Evolutionary conservation across 805 yeast genomes (phyloP), one percentile per base, ranked within the genome.

Genomic region (Candida parachauliodes): DNA sequence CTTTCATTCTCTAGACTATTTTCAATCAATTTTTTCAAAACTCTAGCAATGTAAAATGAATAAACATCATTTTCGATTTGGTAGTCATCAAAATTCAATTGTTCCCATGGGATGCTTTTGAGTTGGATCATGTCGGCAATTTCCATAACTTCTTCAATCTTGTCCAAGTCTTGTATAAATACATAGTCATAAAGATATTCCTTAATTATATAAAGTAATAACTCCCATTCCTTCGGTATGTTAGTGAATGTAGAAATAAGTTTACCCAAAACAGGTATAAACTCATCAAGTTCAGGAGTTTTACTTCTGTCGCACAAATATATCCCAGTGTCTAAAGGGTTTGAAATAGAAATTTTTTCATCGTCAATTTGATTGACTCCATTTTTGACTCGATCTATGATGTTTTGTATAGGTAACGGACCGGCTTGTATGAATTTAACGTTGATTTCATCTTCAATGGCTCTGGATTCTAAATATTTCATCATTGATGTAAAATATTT

Each of bases 311-410:
- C 21, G 14, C 56, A 42, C 27, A 69, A 54, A 32, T 63, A 66
- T 1, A 71, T 55, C 37, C 64, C 70, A 9, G 63, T 58, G 18
- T 60, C 70, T 32, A 78, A 49, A 1, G 77, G 67, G 46, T 75
- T 76, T 0, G 77, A 71, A 18, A 76, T 49, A 0, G 80, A 51
- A 15, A 77, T 42, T 28, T 64, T 54, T 10, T 50, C 37, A 3
- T 36, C 33, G n/a, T 46, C 32, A 11, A 53, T 24, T n/a, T 34
- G 32, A 11, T 36, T 16, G 11, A 48, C 14, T 2, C 59, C 49
- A 1, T 22, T 19, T 8, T 19, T 16, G 16, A 60, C 36, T 6
- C 23, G 31, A 3, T 51, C 49, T 0, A 51, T 46, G 1, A 77
- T 50, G n/a, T 53, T 51, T 0, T 54, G 42, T 3, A 52, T 23